Percentiles rank a stretch among this genome's conserved stretches.
These are phyloP conservation scores for Populus tremula DNA, from an alignment of 345 rosid species.

Conservation along the genomic window DNA sequence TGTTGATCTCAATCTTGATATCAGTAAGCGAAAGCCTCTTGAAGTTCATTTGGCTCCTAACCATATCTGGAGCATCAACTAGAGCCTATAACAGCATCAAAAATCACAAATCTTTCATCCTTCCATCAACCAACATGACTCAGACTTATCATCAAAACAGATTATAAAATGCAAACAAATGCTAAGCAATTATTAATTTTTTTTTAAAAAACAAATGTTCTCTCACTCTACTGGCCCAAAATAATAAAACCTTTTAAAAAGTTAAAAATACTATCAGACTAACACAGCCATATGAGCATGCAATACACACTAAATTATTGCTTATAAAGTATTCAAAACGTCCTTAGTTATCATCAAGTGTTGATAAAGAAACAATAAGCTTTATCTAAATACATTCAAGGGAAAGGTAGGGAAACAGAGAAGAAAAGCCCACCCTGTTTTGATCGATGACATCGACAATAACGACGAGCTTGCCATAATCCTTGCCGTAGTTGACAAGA, in stretches of 20 bases:
- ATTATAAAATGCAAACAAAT: neutral
- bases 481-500: conserved; percentile 20
- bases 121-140: neutral
- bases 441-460: conserved; percentile 24
- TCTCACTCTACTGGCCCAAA: neutral
- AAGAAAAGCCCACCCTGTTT: conserved; percentile 9
- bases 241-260: neutral
- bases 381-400: neutral
- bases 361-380: neutral
- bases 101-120: neutral
- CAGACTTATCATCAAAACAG: neutral
- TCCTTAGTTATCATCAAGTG: neutral
- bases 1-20: conserved; percentile 26
- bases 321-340: neutral
- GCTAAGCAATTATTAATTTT: neutral
- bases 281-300: neutral
- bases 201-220: too few relatives aligned
- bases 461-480: conserved; percentile 20
- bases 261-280: neutral
- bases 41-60: conserved; percentile 28
- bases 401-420: neutral
- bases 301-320: neutral
- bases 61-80: conserved; percentile 31
- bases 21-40: conserved; percentile 28
- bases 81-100: conserved; percentile 16